Percentiles rank a stretch among this genome's conserved stretches.
Conservation (phyloP, 345 rosid species). For the Ailanthus altissimus region DNA sequence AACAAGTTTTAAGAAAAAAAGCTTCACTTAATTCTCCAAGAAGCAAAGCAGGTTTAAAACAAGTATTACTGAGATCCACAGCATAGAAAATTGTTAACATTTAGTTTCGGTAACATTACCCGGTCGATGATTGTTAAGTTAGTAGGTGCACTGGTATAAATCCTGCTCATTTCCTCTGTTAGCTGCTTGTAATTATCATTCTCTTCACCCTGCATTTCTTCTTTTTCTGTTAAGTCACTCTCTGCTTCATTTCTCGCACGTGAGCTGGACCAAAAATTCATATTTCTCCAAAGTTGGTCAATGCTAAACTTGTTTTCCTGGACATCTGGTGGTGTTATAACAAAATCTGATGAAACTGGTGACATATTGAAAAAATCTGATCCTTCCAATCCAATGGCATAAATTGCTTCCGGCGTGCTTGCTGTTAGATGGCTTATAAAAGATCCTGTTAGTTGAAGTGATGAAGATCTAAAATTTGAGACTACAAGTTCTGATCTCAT, state of each 20-base stretch:
- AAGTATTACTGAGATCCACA: too few species aligned
- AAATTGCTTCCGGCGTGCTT: constrained; percentile 87
- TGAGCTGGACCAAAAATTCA: constrained; percentile 17
- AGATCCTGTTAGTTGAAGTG: constrained; percentile 49
- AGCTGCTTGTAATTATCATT: constrained; percentile 61
- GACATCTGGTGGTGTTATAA: constrained; percentile 51
- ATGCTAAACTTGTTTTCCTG: constrained; percentile 21
- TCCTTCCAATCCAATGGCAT: constrained; percentile 68
- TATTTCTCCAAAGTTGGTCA: constrained; percentile 26
- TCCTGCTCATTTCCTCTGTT: constrained; percentile 67
- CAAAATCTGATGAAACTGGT: constrained; percentile 39
- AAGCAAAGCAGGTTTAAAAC: too few species aligned
- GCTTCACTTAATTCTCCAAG: too few species aligned
- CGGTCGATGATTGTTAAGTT: constrained; percentile 72
- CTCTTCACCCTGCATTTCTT: constrained; percentile 61
- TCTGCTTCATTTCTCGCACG: constrained; percentile 17
- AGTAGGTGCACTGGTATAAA: constrained; percentile 74
- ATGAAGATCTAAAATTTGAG: constrained; percentile 46
- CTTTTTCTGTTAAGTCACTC: constrained; percentile 21
- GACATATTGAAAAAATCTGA: constrained; percentile 52
- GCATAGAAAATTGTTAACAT: too few species aligned
- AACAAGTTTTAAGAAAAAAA: neutral
- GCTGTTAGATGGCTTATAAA: constrained; percentile 70
- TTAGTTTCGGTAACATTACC: constrained; percentile 34
- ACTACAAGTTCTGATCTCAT: constrained; percentile 60